phyloP scores from a whole-genome alignment of 371 early-diverging fungal species.

The Rozella allomycis region DNA sequence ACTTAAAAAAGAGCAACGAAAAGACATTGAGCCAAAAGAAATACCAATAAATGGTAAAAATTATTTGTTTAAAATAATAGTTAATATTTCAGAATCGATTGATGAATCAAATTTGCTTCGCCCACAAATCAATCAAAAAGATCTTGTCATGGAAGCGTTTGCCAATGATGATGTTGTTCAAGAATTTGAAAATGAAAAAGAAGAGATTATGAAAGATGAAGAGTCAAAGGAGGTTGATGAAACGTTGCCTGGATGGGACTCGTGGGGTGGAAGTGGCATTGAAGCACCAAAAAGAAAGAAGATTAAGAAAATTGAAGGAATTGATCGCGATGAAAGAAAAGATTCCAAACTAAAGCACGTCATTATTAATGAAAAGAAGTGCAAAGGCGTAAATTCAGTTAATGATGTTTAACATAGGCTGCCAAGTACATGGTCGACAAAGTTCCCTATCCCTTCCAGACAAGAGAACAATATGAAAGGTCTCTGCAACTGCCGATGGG shows the following conservation, averaged over 20 bases:
- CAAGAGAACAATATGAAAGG: constrained; percentile 63
- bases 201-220: constrained; percentile 27
- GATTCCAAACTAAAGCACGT: constrained; percentile 63
- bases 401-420: constrained; percentile 13
- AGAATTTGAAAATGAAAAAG: constrained; percentile 73
- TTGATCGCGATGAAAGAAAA: constrained; percentile 40
- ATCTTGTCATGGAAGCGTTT: constrained; percentile 78
- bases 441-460: constrained; percentile 69
- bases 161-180: constrained; percentile 66
- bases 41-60: too few species aligned
- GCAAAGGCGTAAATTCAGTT: constrained; percentile 37
- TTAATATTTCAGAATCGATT: too few species aligned
- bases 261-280: constrained; percentile 54
- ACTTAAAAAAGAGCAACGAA: too few species aligned
- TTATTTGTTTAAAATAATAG: too few species aligned
- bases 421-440: constrained; percentile 42
- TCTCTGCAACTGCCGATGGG: constrained; percentile 67
- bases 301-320: constrained; percentile 36
- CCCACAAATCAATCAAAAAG: constrained; percentile 51
- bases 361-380: constrained; percentile 66
- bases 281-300: constrained; percentile 8
- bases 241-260: constrained; percentile 84
- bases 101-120: too few species aligned
- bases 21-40: too few species aligned
- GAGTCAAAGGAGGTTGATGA: constrained; percentile 53